Base-by-base conservation (phyloP, 768 basidiomycete genomes). In the Stropharia rugosoannulata region DNA sequence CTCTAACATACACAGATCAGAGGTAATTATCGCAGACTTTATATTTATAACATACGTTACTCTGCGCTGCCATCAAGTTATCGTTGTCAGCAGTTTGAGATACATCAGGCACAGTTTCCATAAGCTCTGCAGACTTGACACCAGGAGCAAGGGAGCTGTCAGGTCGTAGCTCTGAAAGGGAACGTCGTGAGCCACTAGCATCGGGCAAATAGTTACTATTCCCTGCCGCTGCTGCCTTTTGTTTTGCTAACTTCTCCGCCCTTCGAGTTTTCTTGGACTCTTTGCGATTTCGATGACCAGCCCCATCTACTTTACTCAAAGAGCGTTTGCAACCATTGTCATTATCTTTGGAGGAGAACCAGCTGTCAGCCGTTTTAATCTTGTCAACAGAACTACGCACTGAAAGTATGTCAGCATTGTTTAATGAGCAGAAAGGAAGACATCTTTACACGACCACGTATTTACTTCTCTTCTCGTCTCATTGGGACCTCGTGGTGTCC, bases 391-490 rank as follows among this genome's bases (percentile, higher is more conserved):
- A 15, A 25, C 6, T 13, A 35, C 40, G 45, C 16, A 50, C 18
- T 25, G 13, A 18, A 13, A 25, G 49, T 51, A n/a, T 49, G 37
- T 9, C 25, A 41, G 4, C 35, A 25, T 22, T 40, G 32, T 49
- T 1, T 13, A 43, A 42, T 38, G n/a, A 22, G 11, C 13, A 46
- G 10, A 16, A n/a, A 40, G 39, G 12, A 37, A 62, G 65, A 25
- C 29, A 22, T 3, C 13, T 32, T 10, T 49, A 71, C 72, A 37
- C 51, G 56, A 49, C 69, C 69, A 71, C 44, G 68, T 69, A 55
- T 72, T 68, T 18, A 71, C 51, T 13, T 54, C 55, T 16, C 55
- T 62, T 15, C 55, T 52, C 16, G 61, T 54, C 35, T 62, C 51
- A 19, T 56, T 51, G 8, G 59, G 41, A 36, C 60, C 57, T 25